Percentiles rank a stretch among this genome's conserved stretches.
phyloP scores from a whole-genome alignment of 2,329 filamentous ascomycete species.

The Fonsecaea pedrosoi region DNA sequence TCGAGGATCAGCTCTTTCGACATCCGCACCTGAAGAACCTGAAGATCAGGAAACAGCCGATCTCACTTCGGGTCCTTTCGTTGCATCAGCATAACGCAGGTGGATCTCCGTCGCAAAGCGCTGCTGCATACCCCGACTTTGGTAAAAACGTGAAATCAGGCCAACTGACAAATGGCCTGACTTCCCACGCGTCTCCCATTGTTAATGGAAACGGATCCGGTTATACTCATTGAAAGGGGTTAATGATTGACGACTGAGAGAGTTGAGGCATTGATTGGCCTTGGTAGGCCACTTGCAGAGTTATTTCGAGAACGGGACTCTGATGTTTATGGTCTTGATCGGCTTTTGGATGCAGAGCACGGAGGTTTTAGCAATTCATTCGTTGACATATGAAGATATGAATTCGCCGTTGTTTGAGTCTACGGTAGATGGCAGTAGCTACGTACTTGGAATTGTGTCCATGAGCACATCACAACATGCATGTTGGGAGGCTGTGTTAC shows the following conservation, averaged over 20 bases:
- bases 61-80: slow-evolving; percentile 31
- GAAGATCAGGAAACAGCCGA: slow-evolving; percentile 30
- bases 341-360: neutral
- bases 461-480: neutral
- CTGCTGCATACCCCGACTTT: slow-evolving; percentile 10
- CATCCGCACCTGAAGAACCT: slow-evolving; percentile 51
- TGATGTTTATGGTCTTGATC: neutral
- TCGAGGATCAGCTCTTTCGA: slow-evolving; percentile 57
- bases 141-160: slow-evolving; percentile 26
- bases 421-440: neutral
- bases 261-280: neutral
- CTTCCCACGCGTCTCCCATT: slow-evolving; percentile 22
- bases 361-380: neutral
- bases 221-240: slow-evolving; percentile 25
- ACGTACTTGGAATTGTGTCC: neutral
- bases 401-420: neutral
- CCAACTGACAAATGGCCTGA: slow-evolving; percentile 31
- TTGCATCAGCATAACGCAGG: neutral
- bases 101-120: slow-evolving; percentile 18
- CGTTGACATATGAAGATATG: neutral
- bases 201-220: slow-evolving; percentile 30
- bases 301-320: neutral
- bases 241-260: neutral
- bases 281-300: neutral
- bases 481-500: neutral